phyloP scores from a whole-genome alignment of 1,284 basidiomycete species.

The Exobasidium cylindrosporum region DNA sequence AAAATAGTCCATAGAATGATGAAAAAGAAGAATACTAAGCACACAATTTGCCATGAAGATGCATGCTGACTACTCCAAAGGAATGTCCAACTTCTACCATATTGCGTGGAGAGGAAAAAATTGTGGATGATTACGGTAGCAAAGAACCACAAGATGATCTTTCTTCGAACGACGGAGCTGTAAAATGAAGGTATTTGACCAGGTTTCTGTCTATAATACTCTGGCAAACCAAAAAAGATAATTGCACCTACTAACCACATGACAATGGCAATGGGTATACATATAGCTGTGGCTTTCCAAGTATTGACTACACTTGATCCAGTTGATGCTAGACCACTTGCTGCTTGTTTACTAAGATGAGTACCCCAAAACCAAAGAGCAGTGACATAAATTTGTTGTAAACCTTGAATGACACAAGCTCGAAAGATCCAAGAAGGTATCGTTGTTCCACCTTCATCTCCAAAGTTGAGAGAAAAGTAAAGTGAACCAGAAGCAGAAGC shows the following conservation, averaged over 20 bases:
- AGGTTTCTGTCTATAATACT: slow-evolving; percentile 1
- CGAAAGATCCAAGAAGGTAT: slow-evolving; percentile 6
- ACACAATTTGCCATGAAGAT: background rate
- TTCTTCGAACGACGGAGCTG: background rate
- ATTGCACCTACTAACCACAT: background rate
- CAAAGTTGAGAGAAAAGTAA: slow-evolving; percentile 6
- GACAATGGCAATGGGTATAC: background rate
- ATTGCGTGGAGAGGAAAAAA: slow-evolving; percentile 5
- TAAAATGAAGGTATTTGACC: slow-evolving; percentile 5
- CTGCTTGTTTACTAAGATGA: background rate
- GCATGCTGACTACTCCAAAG: slow-evolving; percentile 2
- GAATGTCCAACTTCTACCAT: slow-evolving; percentile 1
- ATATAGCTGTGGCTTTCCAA: background rate
- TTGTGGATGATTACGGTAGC: background rate
- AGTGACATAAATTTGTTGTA: slow-evolving; percentile 1
- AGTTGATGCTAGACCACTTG: no score
- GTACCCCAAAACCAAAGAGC: slow-evolving; percentile 6
- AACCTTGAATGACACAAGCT: slow-evolving; percentile 4
- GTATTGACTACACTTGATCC: background rate
- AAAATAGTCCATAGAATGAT: slow-evolving; percentile 4
- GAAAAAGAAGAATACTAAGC: slow-evolving; percentile 1
- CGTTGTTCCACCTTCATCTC: slow-evolving; percentile 3
- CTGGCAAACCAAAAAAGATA: slow-evolving; percentile 4
- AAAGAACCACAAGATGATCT: slow-evolving; percentile 7
- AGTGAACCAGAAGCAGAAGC: slow-evolving; percentile 7